Base-by-base conservation (phyloP, 2,329 filamentous ascomycete species). In the Epichloe uncinata region DNA sequence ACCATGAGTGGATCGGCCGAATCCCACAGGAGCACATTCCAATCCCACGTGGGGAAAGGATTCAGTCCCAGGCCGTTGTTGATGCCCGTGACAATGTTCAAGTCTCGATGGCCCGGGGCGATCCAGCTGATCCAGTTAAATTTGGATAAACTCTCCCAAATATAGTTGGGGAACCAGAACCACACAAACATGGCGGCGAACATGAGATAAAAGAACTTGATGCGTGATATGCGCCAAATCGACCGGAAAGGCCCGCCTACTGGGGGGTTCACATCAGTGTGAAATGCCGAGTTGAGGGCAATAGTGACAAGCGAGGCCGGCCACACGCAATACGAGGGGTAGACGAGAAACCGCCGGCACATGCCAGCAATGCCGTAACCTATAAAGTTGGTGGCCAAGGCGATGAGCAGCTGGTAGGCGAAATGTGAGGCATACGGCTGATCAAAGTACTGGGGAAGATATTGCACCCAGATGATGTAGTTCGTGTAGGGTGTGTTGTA, bases 101-200 rank as follows among this genome's bases (percentile, higher is more conserved):
- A 58, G 43, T 69, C 61, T 13, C 64, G 61, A 52, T 73, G 70
- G 35, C 63, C 58, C 0, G 75, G 74, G 2, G 70, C 64, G 50
- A 79, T 79, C 75, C 75, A 80, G 13, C 70, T 72, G 54, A 78
- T 68, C 73, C 75, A 80, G 63, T 69, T 75, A 59, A 80, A 79
- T 54, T 69, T 65, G 51, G 70, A 73, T 12, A 79, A 60, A 5
- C 71, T 73, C 15, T 66, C 67, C 58, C 74, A 79, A 52, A 79
- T 65, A 55, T 72, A 78, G 56, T 73, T 71, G 3, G 77, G 77
- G 55, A 80, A 73, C 75, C 75, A 79, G 58, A 78, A 79, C 63
- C 72, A 80, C 11, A 77, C 56, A 45, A 79, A 79, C 72, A 78
- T 78, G 56, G 67, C 69, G 8, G 60, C 65, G 42, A 76, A 76